A percentile compares a stretch with the other conserved stretches of the same genome.
phyloP scores from a whole-genome alignment of 2,329 filamentous ascomycete genomes.

The Aspergillus fischeri region DNA sequence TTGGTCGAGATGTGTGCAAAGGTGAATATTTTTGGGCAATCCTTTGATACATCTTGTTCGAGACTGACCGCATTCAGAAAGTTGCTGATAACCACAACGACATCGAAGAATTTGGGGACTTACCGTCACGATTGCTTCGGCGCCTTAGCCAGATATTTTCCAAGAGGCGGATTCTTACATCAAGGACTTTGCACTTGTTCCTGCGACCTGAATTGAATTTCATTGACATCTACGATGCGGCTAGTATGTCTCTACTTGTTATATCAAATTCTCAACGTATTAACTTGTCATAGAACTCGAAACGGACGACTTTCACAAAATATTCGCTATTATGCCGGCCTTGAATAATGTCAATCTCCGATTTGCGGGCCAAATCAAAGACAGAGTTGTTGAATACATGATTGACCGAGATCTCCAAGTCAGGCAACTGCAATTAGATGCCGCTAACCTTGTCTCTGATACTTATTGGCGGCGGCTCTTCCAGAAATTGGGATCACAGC shows the following conservation, averaged over 20 bases:
- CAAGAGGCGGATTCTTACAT: slow-evolving; percentile 56
- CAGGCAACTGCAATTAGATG: slow-evolving; percentile 72
- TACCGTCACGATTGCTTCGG: slow-evolving; percentile 55
- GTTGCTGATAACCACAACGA: slow-evolving; percentile 61
- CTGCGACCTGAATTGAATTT: slow-evolving; percentile 51
- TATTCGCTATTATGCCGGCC: slow-evolving; percentile 70
- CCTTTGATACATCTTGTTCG: neutral
- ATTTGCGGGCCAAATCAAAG: slow-evolving; percentile 89
- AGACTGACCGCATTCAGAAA: slow-evolving; percentile 40
- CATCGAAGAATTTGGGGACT: slow-evolving; percentile 61
- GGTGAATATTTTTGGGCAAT: slow-evolving; percentile 22
- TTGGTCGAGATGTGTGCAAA: slow-evolving; percentile 57
- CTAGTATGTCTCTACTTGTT: slow-evolving; percentile 39
- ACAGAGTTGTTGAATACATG: slow-evolving; percentile 76
- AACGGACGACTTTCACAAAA: slow-evolving; percentile 71
- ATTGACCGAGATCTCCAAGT: slow-evolving; percentile 65
- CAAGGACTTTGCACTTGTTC: slow-evolving; percentile 44
- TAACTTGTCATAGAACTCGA: slow-evolving; percentile 53
- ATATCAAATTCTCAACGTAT: slow-evolving; percentile 22
- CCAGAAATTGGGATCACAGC: slow-evolving; percentile 56
- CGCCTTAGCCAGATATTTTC: slow-evolving; percentile 61
- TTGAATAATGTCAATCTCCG: slow-evolving; percentile 70
- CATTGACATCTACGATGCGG: slow-evolving; percentile 59
- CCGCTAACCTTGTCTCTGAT: slow-evolving; percentile 77
- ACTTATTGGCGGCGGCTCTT: slow-evolving; percentile 71